These are phyloP conservation scores for Umbelopsis sp. DNA, from an alignment of 371 early-diverging fungal genomes.

Conservation along the genomic window DNA sequence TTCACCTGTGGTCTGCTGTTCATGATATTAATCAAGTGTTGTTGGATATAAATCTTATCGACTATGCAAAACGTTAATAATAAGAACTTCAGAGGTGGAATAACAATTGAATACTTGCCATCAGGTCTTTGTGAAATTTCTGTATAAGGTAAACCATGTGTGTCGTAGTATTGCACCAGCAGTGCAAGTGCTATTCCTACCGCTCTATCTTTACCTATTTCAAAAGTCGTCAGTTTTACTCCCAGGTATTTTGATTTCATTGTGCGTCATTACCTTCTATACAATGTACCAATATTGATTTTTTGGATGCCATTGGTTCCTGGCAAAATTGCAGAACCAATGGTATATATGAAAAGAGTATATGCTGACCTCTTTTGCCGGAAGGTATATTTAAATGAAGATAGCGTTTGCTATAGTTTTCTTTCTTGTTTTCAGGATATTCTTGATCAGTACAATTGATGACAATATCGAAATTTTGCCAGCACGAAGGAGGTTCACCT, in stretches of 20 bases:
- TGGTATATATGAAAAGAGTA: conserved; percentile 58
- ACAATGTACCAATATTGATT: conserved; percentile 60
- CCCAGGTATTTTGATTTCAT: background rate
- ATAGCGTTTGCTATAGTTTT: conserved; percentile 36
- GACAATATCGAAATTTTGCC: conserved; percentile 62
- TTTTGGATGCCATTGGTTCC: conserved; percentile 31
- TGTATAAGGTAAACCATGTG: conserved; percentile 28
- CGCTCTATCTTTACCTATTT: conserved; percentile 65
- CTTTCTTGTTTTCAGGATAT: conserved; percentile 28
- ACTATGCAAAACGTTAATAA: conserved; percentile 29
- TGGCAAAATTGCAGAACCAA: conserved; percentile 54
- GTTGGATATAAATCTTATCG: conserved; percentile 66
- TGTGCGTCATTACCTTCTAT: conserved; percentile 42
- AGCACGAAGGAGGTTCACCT: conserved; percentile 58
- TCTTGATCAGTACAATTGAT: conserved; percentile 67
- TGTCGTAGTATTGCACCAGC: conserved; percentile 60
- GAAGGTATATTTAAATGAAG: conserved; percentile 70
- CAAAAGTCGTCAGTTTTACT: background rate
- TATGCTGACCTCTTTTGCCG: conserved; percentile 72
- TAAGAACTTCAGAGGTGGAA: background rate
- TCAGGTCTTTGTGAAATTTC: background rate
- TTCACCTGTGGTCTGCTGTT: conserved; percentile 61
- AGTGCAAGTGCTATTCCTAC: conserved; percentile 78
- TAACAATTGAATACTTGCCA: background rate
- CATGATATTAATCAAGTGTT: conserved; percentile 70